Evolutionary conservation across 441 rosid species (phyloP).

Genomic region (Biscutella laevigata): DNA sequence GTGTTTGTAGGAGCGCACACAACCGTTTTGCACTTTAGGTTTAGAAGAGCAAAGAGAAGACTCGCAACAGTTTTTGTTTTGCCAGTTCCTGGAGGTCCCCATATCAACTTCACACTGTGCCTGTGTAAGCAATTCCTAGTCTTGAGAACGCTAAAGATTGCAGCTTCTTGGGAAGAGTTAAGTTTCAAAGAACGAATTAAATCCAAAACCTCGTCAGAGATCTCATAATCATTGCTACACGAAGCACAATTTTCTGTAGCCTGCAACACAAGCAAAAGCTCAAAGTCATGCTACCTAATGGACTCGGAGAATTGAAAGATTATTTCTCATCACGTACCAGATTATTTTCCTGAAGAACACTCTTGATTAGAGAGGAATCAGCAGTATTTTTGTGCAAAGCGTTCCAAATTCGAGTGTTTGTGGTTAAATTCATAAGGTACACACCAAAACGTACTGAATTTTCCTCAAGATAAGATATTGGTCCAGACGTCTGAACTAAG

Average conservation of each 20-base stretch:
- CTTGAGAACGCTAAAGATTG: slow-evolving; percentile 27
- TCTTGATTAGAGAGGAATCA: slow-evolving; percentile 25
- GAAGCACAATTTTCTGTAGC: background rate
- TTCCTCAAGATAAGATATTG: background rate
- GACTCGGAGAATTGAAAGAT: too few relatives aligned
- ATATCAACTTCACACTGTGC: slow-evolving; percentile 41
- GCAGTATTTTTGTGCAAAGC: slow-evolving; percentile 29
- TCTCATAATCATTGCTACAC: background rate
- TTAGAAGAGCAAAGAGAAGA: slow-evolving; percentile 33
- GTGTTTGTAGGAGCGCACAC: slow-evolving; percentile 43
- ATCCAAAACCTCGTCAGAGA: background rate
- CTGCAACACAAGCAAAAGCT: background rate
- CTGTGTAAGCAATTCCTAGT: slow-evolving; percentile 28
- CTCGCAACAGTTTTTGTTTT: slow-evolving; percentile 40
- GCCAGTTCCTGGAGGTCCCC: slow-evolving; percentile 73
- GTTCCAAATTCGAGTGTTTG: slow-evolving; percentile 49
- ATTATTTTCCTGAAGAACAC: slow-evolving; percentile 26
- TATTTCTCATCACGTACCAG: background rate
- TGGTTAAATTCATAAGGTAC: slow-evolving; percentile 32
- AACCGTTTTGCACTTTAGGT: slow-evolving; percentile 30
- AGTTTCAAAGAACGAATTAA: slow-evolving; percentile 12
- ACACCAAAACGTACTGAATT: slow-evolving; percentile 17
- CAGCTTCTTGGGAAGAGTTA: slow-evolving; percentile 37
- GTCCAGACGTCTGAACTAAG: background rate
- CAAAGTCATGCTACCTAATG: too few relatives aligned